phyloP scores from a whole-genome alignment of 352 stramenopile species.

The Aphanomyces astaci region DNA sequence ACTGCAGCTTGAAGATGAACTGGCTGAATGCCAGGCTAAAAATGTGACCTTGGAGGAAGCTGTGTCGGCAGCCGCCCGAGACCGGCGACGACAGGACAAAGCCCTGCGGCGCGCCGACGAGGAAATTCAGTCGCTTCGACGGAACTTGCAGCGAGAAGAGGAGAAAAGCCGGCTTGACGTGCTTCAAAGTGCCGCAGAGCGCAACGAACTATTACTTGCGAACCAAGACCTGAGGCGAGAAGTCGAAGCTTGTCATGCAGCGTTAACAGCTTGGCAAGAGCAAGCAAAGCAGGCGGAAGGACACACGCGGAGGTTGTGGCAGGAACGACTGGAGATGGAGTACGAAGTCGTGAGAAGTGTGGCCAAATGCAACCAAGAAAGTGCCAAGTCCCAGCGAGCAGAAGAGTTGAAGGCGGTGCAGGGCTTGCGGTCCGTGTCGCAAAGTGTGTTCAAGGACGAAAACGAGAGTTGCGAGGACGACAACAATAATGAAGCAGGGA shows the following conservation, averaged over 20 bases:
- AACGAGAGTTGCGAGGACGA: neutral
- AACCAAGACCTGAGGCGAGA: neutral
- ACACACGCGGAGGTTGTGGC: neutral
- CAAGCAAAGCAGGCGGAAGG: neutral
- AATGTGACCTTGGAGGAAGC: neutral
- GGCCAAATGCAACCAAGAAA: neutral
- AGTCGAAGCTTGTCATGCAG: neutral
- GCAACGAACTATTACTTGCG: neutral
- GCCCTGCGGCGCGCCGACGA: neutral
- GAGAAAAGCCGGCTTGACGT: neutral
- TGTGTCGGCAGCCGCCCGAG: neutral
- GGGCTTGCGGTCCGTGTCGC: neutral
- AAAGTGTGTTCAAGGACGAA: conserved; percentile 10
- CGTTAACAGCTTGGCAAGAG: neutral
- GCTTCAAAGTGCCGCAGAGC: neutral
- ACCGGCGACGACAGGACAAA: neutral
- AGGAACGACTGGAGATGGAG: conserved; percentile 7
- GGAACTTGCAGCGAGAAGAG: neutral
- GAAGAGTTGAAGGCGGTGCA: conserved; percentile 1
- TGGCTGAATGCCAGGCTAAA: neutral
- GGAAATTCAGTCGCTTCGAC: neutral
- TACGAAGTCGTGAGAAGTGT: neutral
- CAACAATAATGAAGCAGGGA: neutral
- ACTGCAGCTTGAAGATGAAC: neutral
- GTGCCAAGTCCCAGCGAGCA: neutral